Evolutionary conservation across 176 grass and related monocot genomes (phyloP), one percentile per base, ranked within the genome.

Genomic region (Bromus sterilis): DNA sequence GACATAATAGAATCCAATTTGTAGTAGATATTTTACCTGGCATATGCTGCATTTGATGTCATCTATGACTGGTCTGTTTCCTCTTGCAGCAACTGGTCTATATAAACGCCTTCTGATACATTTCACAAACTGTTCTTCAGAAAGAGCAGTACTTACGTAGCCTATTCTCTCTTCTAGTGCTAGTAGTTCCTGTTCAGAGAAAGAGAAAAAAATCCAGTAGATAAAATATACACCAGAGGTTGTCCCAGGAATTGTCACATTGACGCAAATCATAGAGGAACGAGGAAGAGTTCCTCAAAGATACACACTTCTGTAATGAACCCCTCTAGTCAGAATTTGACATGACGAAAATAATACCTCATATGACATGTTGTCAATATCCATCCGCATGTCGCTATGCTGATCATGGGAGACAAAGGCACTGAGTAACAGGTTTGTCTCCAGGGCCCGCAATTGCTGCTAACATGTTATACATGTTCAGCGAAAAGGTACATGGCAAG

Each of bases 301-400:
- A 83, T 61, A 69, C 34, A 5, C 37, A 51, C 28, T 68, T 65
- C 11, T 67, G 32, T 34, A 78, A 46, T 37, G 36, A 88, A 83
- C 9, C 56, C 70, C 35, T 36, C 53, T 12, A 49, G 32, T 53
- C 5, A 41, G 43, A 71, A 84, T 5, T 46, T 70, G 29, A 59
- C 0, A 18, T 73, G 83, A 79, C 44, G 26, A 62, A 76, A 69
- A 72, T 59, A 61, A 30, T 92, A 92, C 94, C 94, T 94, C 94
- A 71, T 97, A 97, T 62, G 94, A 92, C 94, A 94, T 94, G 77
- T 90, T 90, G 80, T 97, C 91, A 30, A 94, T 94, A 82, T 92
- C 87, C 94, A 94, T 97, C 46, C 87, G 82, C 94, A 94, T 89
- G 33, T 89, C 91, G 32, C 91, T 89, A 51, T 94, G 85, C 83